A percentile compares a stretch with the other conserved stretches of the same genome.
These are phyloP conservation scores for Sclerotiophoma versabilis DNA, from an alignment of 2,329 filamentous ascomycete genomes.

Conservation along the genomic window DNA sequence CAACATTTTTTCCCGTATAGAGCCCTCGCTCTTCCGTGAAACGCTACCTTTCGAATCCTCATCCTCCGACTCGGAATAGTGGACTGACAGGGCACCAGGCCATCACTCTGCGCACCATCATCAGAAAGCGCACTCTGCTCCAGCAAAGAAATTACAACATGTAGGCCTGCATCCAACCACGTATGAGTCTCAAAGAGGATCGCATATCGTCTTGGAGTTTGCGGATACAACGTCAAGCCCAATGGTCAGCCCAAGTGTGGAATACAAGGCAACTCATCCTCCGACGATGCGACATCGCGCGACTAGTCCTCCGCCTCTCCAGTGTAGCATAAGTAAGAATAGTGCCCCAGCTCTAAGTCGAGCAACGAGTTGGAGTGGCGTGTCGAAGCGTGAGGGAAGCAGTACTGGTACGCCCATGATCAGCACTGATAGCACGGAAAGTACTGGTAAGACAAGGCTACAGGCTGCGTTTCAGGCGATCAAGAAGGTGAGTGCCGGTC, in stretches of 20 bases:
- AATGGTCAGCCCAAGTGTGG: background rate
- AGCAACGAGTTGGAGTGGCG: conserved; percentile 8
- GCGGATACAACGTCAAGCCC: background rate
- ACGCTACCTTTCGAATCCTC: conserved; percentile 7
- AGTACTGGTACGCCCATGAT: background rate
- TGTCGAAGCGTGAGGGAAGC: background rate
- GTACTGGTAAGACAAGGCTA: conserved; percentile 25
- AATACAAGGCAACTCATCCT: background rate
- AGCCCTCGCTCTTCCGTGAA: background rate
- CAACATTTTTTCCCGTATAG: background rate
- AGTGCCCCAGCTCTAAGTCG: background rate
- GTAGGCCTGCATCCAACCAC: background rate
- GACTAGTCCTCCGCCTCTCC: background rate
- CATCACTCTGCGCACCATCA: conserved; percentile 17
- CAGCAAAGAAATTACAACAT: background rate
- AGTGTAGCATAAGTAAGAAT: background rate
- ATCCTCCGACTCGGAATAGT: conserved; percentile 1
- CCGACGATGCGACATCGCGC: background rate
- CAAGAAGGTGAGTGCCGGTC: conserved; percentile 35
- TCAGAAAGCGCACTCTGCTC: background rate
- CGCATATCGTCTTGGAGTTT: background rate
- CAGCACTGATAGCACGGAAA: background rate
- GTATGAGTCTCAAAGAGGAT: background rate
- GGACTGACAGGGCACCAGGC: conserved; percentile 22
- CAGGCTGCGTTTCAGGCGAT: conserved; percentile 37